Base-by-base conservation (phyloP, 2,329 filamentous ascomycete genomes). In the Colletotrichum plurivorum region DNA sequence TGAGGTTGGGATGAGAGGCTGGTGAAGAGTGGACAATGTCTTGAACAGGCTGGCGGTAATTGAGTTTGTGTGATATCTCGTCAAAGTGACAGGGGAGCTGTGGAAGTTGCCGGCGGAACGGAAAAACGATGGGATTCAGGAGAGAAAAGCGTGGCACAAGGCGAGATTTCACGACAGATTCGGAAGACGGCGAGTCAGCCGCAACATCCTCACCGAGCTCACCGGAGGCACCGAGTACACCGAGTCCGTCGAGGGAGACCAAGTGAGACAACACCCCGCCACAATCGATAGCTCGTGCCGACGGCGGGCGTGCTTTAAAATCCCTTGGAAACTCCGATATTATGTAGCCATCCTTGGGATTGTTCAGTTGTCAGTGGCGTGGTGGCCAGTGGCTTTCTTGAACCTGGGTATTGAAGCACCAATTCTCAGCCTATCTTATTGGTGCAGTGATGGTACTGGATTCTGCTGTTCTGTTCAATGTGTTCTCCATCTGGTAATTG, bases 121-220 rank as follows among this genome's bases (percentile, higher is more conserved):
- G 67, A 69, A 69, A 67, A 69, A 69, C 67, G 13, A 66, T 20
- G 55, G 1, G 15, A 60, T 67, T 25, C 31, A 9, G 2, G 43
- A 22, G 45, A 31, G 49, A 25, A 18, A 36, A 16, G 16, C 45
- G 13, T 43, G 15, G 13, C 41, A 43, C 41, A n/a, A 43, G 41
- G 10, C 55, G 49, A 22, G 8, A 31, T 61, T 39, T 49, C 27
- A 46, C 51, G 18, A 60, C 62, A 43, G 20, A 56, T 60, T 41
- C 18, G 55, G 61, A n/a, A 31, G 36, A 20, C 66, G 13, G 49
- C 66, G 66, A 66, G 67, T 69, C 67, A 69, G 67, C 25, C 36
- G 20, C 60, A 60, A 48, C 55, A 55, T 49, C 39, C 18, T 39
- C 46, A 66, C 48, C 55, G 48, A 55, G 10, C 27, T 31, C 41